A percentile compares a stretch with the other conserved stretches of the same genome.
These are phyloP conservation scores for Hortaea werneckii DNA, from an alignment of 2,329 filamentous ascomycete species.

Conservation along the genomic window DNA sequence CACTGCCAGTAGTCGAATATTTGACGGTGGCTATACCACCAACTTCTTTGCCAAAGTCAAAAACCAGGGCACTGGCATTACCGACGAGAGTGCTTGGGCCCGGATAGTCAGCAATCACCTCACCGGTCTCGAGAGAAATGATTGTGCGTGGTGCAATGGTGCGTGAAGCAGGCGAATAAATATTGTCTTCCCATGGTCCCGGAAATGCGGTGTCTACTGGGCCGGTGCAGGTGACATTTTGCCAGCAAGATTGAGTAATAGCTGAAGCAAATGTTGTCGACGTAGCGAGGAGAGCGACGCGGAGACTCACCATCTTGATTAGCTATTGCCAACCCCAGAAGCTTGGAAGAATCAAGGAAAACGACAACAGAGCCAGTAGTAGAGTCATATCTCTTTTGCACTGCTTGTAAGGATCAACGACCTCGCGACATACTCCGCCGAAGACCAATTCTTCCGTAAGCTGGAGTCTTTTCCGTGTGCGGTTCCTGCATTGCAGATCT, in stretches of 20 bases:
- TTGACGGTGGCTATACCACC: slow-evolving; percentile 46
- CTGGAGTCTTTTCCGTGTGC: not conserved
- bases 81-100: slow-evolving; percentile 25
- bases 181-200: slow-evolving; percentile 49
- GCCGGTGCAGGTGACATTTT: slow-evolving; percentile 43
- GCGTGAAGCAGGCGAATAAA: slow-evolving; percentile 45
- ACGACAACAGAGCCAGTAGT: not conserved
- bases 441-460: not conserved
- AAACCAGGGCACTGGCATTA: slow-evolving; percentile 45
- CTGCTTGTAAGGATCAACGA: not conserved
- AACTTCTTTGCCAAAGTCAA: slow-evolving; percentile 51
- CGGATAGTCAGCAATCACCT: slow-evolving; percentile 23
- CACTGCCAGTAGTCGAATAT: slow-evolving; percentile 35
- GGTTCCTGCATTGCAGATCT: slow-evolving; percentile 1
- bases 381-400: not conserved
- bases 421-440: not conserved
- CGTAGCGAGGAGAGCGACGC: not conserved
- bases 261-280: not conserved
- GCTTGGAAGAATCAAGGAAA: not conserved
- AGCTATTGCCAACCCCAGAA: not conserved
- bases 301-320: not conserved
- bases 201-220: slow-evolving; percentile 42
- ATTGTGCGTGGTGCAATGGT: slow-evolving; percentile 38
- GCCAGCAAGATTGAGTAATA: slow-evolving; percentile 39
- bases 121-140: slow-evolving; percentile 28